A percentile compares a stretch with the other conserved stretches of the same genome.
phyloP scores from a whole-genome alignment of 371 early-diverging fungal genomes.

The Rhizopus delemar region DNA sequence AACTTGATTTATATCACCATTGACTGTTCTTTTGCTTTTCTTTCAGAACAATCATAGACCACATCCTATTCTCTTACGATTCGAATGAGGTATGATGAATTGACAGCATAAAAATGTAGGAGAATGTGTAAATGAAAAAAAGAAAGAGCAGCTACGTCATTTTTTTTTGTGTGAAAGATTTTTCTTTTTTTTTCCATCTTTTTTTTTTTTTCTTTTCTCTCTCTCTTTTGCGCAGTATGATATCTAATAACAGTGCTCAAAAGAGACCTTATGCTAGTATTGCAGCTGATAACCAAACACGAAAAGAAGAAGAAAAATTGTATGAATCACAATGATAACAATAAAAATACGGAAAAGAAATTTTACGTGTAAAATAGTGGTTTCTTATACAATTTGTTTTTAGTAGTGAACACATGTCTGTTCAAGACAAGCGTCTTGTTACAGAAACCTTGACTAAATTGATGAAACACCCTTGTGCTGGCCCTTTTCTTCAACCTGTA shows the following conservation, averaged over 20 bases:
- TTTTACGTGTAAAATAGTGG: neutral
- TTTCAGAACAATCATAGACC: too few relatives aligned
- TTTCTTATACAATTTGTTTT: neutral
- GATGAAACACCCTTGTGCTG: slow-evolving; percentile 66
- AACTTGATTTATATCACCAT: too few relatives aligned
- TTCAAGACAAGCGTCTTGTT: slow-evolving; percentile 28
- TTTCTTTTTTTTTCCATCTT: neutral
- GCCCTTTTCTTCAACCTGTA: slow-evolving; percentile 73
- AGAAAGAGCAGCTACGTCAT: too few relatives aligned
- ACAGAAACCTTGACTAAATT: slow-evolving; percentile 54
- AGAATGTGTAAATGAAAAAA: too few relatives aligned
- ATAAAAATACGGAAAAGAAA: neutral
- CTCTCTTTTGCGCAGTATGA: neutral
- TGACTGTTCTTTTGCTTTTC: too few relatives aligned
- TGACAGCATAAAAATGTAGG: too few relatives aligned
- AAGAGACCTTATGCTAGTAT: slow-evolving; percentile 27
- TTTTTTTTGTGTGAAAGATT: too few relatives aligned
- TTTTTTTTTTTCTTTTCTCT: neutral
- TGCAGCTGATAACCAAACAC: slow-evolving; percentile 7
- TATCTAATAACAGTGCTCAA: slow-evolving; percentile 23
- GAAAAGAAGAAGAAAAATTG: neutral
- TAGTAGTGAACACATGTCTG: slow-evolving; percentile 6
- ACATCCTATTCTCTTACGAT: too few relatives aligned
- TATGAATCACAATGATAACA: neutral
- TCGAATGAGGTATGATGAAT: too few relatives aligned